Base-by-base conservation (phyloP, 345 rosid species). In the Aethionema arabicum region DNA sequence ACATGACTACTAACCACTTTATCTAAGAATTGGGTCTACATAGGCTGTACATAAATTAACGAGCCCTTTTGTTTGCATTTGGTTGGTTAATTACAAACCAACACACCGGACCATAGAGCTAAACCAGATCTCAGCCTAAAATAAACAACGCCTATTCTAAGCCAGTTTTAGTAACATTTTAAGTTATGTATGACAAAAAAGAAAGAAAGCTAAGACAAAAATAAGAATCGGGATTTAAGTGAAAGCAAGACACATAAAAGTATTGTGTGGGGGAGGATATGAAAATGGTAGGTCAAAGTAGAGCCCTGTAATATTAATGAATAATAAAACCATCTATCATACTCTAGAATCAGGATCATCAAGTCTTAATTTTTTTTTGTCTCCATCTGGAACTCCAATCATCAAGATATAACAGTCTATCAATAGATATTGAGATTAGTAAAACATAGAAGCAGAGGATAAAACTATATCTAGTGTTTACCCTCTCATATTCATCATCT, bases 391-490 rank as follows among this genome's bases (percentile, higher is more conserved):
- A 21, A 21, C 2, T 21, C 27, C 27, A 21, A 21, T 21, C 27
- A 21, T 21, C 27, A 21, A 21, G 27, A 21, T 21, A 21, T 21
- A 21, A 21, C 27, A 21, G 59, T 13, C 52, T n/a, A 62, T 48
- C 12, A 56, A 32, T 40, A 60, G 31, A 45, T 47, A 37, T 52
- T 32, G 44, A 63, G 68, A 54, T 40, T 42, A 33, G 29, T 56
- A 52, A 11, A 70, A 63, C 51, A 47, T 39, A 55, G 39, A 69
- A 48, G 46, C 46, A 48, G 39, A 48, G 39, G 56, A 56, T 39
- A 38, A 54, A 62, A 55, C 63, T 21, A 68, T 53, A 50, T 69
- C 56, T 63, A 62, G 63, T 40, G 52, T 68, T 63, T 48, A 62
- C n/a, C 4, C 38, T 8, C n/a, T 8, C 39, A 58, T 8, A 55